Conservation (phyloP, 768 basidiomycete species). For the Pisolithus sp. region DNA sequence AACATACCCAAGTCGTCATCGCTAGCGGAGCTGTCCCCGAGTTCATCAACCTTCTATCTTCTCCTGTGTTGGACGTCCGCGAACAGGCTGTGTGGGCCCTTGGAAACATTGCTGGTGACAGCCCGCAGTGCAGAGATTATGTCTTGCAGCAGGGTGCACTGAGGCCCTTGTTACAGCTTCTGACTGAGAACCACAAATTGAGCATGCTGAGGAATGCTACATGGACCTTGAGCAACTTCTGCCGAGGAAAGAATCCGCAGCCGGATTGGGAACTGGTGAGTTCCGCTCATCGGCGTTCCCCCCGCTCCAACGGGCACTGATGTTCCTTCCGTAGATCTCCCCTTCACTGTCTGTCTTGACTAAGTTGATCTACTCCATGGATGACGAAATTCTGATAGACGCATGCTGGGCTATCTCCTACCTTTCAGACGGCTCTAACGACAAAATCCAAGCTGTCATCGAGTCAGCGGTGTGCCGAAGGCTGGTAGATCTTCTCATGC, state of each 20-base stretch:
- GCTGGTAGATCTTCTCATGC: slow-evolving; percentile 95
- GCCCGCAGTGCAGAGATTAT: slow-evolving; percentile 94
- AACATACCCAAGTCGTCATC: slow-evolving; percentile 98
- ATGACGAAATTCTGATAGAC: slow-evolving; percentile 98
- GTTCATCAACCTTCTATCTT: slow-evolving; percentile 94
- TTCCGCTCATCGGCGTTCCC: slow-evolving; percentile 2
- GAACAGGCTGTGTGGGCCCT: slow-evolving; percentile 99
- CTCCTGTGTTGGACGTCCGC: slow-evolving; percentile 91
- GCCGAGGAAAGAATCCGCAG: slow-evolving; percentile 95
- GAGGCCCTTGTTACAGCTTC: slow-evolving; percentile 78
- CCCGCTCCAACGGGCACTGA: slow-evolving; percentile 6
- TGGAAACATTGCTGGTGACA: slow-evolving; percentile 98
- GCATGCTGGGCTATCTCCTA: slow-evolving; percentile 99
- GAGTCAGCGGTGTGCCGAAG: slow-evolving; percentile 97
- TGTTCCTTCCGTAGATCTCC: slow-evolving; percentile 63
- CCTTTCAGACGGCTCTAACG: slow-evolving; percentile 96
- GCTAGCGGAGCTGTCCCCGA: slow-evolving; percentile 90
- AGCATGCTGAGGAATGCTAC: slow-evolving; percentile 99
- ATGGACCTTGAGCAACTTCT: slow-evolving; percentile 99
- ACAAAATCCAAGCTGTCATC: slow-evolving; percentile 99
- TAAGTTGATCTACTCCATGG: slow-evolving; percentile 96
- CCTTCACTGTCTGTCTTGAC: slow-evolving; percentile 95
- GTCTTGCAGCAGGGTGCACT: slow-evolving; percentile 92
- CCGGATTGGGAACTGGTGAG: slow-evolving; percentile 93
- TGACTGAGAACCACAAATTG: slow-evolving; percentile 97